These are phyloP conservation scores for Nyctanthes arbortristis DNA, from an alignment of 257 asterid genomes.

Conservation along the genomic window DNA sequence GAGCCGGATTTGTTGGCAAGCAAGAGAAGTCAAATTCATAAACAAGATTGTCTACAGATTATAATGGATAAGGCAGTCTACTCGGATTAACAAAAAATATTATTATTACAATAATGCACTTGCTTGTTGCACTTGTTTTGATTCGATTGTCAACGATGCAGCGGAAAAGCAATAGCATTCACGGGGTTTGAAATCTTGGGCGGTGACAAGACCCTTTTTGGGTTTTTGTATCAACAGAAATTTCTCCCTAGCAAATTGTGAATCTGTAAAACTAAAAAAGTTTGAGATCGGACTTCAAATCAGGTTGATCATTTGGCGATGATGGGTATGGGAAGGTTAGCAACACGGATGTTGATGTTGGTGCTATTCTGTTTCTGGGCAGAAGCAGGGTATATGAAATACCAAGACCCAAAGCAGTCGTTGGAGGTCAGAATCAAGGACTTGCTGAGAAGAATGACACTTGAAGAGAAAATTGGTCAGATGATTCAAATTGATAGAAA, in stretches of 20 bases:
- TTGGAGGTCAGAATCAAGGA: conserved; percentile 21
- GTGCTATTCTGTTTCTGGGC: conserved; percentile 13
- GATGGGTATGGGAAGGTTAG: conserved; percentile 1
- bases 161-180: neutral
- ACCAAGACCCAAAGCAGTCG: conserved; percentile 25
- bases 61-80: neutral
- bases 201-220: neutral
- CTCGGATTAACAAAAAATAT: neutral
- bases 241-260: neutral
- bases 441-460: conserved; percentile 28
- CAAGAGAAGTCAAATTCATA: too few relatives aligned
- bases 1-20: too few relatives aligned
- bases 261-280: neutral
- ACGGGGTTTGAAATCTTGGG: neutral
- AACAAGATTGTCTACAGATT: too few relatives aligned
- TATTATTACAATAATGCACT: neutral
- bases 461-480: conserved; percentile 38
- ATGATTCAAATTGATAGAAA: conserved; percentile 26
- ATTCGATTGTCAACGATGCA: neutral
- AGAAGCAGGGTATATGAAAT: conserved; percentile 14
- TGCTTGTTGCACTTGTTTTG: neutral
- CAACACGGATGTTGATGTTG: neutral
- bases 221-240: neutral
- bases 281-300: neutral
- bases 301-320: conserved; percentile 1